These are phyloP conservation scores for Tephrocybe sp. DNA, from an alignment of 768 basidiomycete species.

Conservation along the genomic window DNA sequence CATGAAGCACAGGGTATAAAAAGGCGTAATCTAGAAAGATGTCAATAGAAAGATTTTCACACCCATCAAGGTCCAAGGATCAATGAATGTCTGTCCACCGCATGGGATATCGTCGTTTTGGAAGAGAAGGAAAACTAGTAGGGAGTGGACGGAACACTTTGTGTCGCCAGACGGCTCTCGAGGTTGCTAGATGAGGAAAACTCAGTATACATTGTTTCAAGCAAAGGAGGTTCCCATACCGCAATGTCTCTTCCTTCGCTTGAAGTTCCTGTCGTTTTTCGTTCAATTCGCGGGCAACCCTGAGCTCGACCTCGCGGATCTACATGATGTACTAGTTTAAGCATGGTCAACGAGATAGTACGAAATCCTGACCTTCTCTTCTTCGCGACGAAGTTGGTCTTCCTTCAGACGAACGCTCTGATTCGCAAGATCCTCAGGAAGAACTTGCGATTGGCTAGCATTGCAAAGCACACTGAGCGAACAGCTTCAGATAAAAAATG, in stretches of 20 bases:
- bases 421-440: constrained; percentile 84
- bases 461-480: neutral
- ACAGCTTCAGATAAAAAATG: constrained; percentile 1
- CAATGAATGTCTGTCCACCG: constrained; percentile 1
- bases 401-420: constrained; percentile 89
- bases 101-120: constrained; percentile 7
- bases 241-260: constrained; percentile 83
- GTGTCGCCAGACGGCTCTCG: constrained; percentile 59
- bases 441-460: constrained; percentile 65
- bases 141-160: constrained; percentile 31
- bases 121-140: constrained; percentile 10
- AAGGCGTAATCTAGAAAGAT: too few species aligned
- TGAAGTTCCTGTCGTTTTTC: constrained; percentile 84
- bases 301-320: constrained; percentile 85
- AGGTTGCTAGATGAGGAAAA: constrained; percentile 40
- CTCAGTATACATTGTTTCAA: constrained; percentile 1
- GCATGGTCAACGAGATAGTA: too few species aligned
- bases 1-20: constrained; percentile 13
- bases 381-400: constrained; percentile 85
- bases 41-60: constrained; percentile 14
- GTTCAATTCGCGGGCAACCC: constrained; percentile 84
- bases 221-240: constrained; percentile 36
- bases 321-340: too few species aligned
- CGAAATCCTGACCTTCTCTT: constrained; percentile 62
- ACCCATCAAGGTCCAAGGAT: constrained; percentile 18